Conservation (phyloP, 2,329 filamentous ascomycete genomes). For the Xylariaceae sp. region DNA sequence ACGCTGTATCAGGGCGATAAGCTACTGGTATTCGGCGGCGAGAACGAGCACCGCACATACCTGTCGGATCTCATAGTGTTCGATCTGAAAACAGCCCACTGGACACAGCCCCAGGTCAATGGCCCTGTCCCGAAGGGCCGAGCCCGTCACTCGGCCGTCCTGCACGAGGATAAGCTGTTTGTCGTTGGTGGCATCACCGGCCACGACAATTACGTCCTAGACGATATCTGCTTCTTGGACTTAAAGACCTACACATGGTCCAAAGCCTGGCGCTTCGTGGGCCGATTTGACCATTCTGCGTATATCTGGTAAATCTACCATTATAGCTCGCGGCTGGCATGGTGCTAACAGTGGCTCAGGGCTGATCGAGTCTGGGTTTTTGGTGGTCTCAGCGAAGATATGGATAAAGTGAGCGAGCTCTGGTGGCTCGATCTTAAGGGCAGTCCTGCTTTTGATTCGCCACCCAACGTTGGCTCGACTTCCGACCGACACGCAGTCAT, state of each 20-base stretch:
- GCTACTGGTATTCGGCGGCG: slow-evolving; percentile 93
- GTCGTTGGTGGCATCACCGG: slow-evolving; percentile 94
- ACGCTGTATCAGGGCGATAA: slow-evolving; percentile 92
- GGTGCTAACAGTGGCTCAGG: slow-evolving; percentile 30
- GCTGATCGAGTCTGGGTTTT: slow-evolving; percentile 93
- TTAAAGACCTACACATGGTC: slow-evolving; percentile 98
- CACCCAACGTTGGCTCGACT: slow-evolving; percentile 51
- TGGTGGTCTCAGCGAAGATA: slow-evolving; percentile 88
- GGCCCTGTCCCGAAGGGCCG: slow-evolving; percentile 84
- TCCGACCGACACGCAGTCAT: slow-evolving; percentile 44
- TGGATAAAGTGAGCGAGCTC: slow-evolving; percentile 93
- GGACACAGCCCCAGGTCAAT: slow-evolving; percentile 85
- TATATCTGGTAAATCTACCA: slow-evolving; percentile 66
- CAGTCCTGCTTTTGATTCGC: slow-evolving; percentile 75
- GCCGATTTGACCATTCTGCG: slow-evolving; percentile 89
- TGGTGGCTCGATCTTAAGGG: slow-evolving; percentile 97
- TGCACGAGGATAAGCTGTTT: slow-evolving; percentile 95
- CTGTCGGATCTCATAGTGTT: slow-evolving; percentile 95
- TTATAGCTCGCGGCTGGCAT: neutral
- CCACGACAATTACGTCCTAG: slow-evolving; percentile 84
- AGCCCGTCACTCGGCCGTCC: slow-evolving; percentile 86
- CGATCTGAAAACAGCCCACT: slow-evolving; percentile 88
- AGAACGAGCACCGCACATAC: slow-evolving; percentile 95
- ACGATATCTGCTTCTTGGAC: slow-evolving; percentile 95
- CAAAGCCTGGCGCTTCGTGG: slow-evolving; percentile 89